Base-by-base conservation (phyloP, 2,329 filamentous ascomycete species). In the Trichoderma endophyticum region DNA sequence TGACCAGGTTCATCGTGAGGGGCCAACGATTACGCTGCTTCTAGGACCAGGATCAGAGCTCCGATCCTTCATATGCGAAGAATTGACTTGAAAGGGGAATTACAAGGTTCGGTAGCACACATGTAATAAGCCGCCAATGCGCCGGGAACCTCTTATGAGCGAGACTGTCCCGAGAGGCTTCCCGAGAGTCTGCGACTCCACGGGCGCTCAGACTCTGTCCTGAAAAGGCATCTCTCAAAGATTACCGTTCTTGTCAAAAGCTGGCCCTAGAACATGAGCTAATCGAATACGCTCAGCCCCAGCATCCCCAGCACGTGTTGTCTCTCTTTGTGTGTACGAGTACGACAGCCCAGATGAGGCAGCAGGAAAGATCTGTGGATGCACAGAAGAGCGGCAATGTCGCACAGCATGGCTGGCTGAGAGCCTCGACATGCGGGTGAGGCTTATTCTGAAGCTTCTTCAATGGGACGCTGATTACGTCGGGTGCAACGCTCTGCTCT, bases 401-500 rank as follows among this genome's bases (percentile, higher is more conserved):
- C 34, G 36, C 57, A 61, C 28, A 51, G 66, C 63, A 56, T 56
- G 51, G 18, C 51, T 30, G 63, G 36, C 18, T 66, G 30, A 34
- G 48, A 36, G 63, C 63, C 11, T 69, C 54, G 26, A 32, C 39
- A 48, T 60, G 66, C 56, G 34, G 39, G 63, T 34, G 48, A 69
- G 66, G 66, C 66, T 61, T 51, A 51, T 61, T 69, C n/a, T 51
- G 26, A 34, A 69, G 66, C 66, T 69, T 69, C 66, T 69, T 61
- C n/a, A 36, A 69, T 61, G 56, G 54, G 56, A 60, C 66, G 26
- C 56, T 32, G 28, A 28, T 51, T 61, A 60, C 48, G 24, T 15
- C 21, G 32, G 15, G 48, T 67, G 64, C 48, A 34, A 54, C 64
- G 64, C 21, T 54, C 64, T 57, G 48, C 24, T 56, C 51, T 14